Evolutionary conservation across 371 early-diverging fungal genomes (phyloP).

Genomic region (Zopfochytrium polystomum): DNA sequence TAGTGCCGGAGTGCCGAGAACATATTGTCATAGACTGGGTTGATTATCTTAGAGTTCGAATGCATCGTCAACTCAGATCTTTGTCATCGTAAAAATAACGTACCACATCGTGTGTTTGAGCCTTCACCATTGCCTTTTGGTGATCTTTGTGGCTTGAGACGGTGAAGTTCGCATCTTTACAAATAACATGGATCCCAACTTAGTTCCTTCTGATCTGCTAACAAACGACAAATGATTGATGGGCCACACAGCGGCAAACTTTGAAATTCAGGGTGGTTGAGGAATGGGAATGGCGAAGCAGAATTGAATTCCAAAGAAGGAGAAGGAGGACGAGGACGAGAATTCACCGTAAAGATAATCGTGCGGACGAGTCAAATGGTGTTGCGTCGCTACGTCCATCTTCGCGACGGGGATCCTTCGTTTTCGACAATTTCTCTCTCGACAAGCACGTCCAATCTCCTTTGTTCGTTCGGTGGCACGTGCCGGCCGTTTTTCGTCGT

Average conservation of each 20-base stretch:
- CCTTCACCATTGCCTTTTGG: conserved; percentile 34
- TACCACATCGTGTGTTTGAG: conserved; percentile 50
- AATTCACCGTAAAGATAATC: conserved; percentile 49
- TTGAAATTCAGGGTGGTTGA: no score
- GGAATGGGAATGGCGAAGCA: no score
- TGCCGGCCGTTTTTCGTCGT: no score
- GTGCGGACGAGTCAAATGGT: conserved; percentile 41
- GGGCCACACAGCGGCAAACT: no score
- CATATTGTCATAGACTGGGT: conserved; percentile 53
- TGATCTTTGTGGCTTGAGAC: conserved; percentile 51
- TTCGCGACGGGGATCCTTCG: no score
- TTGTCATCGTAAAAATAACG: not conserved
- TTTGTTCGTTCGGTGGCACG: no score
- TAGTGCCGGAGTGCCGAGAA: conserved; percentile 50
- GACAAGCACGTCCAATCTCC: no score
- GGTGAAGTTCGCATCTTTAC: conserved; percentile 45
- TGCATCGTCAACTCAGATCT: not conserved
- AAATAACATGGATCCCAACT: no score
- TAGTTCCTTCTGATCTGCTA: not conserved
- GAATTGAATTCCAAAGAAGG: no score
- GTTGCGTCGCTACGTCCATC: no score
- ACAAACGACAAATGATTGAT: not conserved
- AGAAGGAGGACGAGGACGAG: not conserved
- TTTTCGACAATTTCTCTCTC: conserved; percentile 13
- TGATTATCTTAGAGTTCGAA: conserved; percentile 35